A percentile compares a stretch with the other conserved stretches of the same genome.
These are phyloP conservation scores for Solanum hybrid DNA, from an alignment of 305 asterid species.

Conservation along the genomic window DNA sequence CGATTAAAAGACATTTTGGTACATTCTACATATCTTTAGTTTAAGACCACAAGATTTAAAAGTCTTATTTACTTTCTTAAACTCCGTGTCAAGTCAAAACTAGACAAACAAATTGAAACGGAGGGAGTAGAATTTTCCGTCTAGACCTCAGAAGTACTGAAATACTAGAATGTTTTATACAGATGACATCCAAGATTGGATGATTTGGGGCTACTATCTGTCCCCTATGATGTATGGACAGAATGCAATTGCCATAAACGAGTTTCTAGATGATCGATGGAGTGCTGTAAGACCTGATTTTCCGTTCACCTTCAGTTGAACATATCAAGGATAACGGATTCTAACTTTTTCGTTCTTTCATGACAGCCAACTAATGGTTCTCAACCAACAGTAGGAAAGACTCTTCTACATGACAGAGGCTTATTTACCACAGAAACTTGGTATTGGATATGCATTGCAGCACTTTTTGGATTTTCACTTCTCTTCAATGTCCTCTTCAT, in stretches of 20 bases:
- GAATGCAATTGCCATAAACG: conserved; percentile 71
- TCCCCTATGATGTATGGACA: conserved; percentile 96
- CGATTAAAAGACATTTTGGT: neutral
- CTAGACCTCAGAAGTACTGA: neutral
- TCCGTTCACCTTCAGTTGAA: neutral
- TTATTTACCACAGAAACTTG: conserved; percentile 38
- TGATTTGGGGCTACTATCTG: conserved; percentile 75
- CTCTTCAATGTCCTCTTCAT: conserved; percentile 59
- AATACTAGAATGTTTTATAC: neutral
- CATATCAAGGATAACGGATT: neutral
- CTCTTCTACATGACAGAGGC: conserved; percentile 58
- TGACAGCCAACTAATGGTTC: conserved; percentile 43
- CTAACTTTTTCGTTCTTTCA: neutral
- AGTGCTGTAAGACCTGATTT: conserved; percentile 35
- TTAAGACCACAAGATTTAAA: neutral
- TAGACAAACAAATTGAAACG: neutral
- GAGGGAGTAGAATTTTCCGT: neutral
- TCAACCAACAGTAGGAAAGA: conserved; percentile 58
- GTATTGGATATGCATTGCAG: conserved; percentile 63
- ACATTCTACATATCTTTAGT: neutral
- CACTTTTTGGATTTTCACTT: conserved; percentile 54
- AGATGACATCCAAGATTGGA: conserved; percentile 67
- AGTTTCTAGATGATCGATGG: conserved; percentile 71
- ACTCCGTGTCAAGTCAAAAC: too few species aligned
- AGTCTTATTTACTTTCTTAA: neutral